Evolutionary conservation across 2,329 filamentous ascomycete species (phyloP).

Genomic region (Clarireedia hainanense): DNA sequence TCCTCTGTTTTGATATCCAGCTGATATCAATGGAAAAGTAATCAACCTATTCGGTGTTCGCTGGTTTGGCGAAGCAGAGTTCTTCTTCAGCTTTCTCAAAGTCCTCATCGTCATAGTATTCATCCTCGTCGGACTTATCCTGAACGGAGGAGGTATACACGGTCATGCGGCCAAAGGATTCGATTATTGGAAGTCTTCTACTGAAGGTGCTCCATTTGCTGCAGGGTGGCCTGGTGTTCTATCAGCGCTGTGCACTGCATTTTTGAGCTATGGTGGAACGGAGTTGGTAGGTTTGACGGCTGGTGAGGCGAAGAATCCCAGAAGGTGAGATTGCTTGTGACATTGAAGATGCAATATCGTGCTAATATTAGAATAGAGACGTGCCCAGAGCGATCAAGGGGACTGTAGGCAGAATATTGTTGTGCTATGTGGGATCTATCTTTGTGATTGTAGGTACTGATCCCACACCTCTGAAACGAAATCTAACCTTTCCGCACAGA

Average conservation of each 20-base stretch:
- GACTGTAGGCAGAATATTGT: slow-evolving; percentile 75
- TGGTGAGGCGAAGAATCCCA: slow-evolving; percentile 42
- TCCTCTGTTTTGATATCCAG: background rate
- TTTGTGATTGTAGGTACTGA: slow-evolving; percentile 49
- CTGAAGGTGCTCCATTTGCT: background rate
- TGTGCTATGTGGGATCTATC: slow-evolving; percentile 71
- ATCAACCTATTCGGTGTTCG: slow-evolving; percentile 67
- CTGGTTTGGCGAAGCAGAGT: slow-evolving; percentile 73
- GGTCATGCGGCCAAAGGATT: slow-evolving; percentile 1
- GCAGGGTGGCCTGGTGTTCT: background rate
- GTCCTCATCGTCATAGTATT: slow-evolving; percentile 62
- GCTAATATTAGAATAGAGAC: slow-evolving; percentile 24
- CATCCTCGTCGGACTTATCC: slow-evolving; percentile 49
- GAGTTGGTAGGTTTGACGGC: slow-evolving; percentile 51
- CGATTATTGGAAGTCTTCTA: background rate
- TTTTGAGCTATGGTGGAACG: slow-evolving; percentile 51
- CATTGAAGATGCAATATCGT: background rate
- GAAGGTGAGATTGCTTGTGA: background rate
- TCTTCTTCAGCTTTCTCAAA: slow-evolving; percentile 71
- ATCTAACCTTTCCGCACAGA: slow-evolving; percentile 23
- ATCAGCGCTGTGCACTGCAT: background rate
- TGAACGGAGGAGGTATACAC: background rate
- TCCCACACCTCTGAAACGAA: no score
- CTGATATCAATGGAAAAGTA: slow-evolving; percentile 16
- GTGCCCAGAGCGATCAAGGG: slow-evolving; percentile 66